Evolutionary conservation across 2,329 filamentous ascomycete species (phyloP).

Genomic region (Fusarium papillatum): DNA sequence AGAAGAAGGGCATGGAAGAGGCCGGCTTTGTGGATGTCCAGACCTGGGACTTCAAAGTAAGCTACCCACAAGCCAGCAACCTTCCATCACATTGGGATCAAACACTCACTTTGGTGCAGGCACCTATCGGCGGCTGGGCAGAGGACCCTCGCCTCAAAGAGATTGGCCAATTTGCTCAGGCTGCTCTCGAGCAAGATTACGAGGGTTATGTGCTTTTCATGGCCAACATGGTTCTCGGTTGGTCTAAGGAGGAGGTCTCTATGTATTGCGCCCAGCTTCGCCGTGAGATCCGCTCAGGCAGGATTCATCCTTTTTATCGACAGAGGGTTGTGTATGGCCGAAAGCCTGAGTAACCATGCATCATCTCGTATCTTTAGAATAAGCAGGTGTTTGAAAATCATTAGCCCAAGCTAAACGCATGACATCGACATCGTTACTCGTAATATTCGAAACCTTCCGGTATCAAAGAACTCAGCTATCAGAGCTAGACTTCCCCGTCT

Average conservation of each 20-base stretch:
- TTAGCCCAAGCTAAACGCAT: not conserved
- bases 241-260: constrained; percentile 50
- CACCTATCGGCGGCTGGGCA: constrained; percentile 37
- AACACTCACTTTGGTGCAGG: constrained; percentile 5
- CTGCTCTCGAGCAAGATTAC: constrained; percentile 52
- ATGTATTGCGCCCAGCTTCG: constrained; percentile 51
- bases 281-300: constrained; percentile 46
- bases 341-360: constrained; percentile 27
- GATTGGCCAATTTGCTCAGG: constrained; percentile 44
- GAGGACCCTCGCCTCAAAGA: constrained; percentile 25
- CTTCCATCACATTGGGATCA: not conserved
- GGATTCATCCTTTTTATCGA: constrained; percentile 46
- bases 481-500: not conserved
- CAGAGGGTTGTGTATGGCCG: constrained; percentile 45
- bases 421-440: not conserved
- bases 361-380: not conserved
- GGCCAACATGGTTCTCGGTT: constrained; percentile 51
- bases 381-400: not conserved
- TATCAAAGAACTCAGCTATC: not conserved
- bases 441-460: not conserved
- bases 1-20: not conserved
- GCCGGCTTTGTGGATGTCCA: not conserved
- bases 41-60: not conserved
- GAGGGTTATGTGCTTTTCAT: constrained; percentile 52
- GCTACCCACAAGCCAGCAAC: not conserved